These are phyloP conservation scores for Picochlorum sp. DNA, from an alignment of 139 green algal species.

Conservation along the genomic window DNA sequence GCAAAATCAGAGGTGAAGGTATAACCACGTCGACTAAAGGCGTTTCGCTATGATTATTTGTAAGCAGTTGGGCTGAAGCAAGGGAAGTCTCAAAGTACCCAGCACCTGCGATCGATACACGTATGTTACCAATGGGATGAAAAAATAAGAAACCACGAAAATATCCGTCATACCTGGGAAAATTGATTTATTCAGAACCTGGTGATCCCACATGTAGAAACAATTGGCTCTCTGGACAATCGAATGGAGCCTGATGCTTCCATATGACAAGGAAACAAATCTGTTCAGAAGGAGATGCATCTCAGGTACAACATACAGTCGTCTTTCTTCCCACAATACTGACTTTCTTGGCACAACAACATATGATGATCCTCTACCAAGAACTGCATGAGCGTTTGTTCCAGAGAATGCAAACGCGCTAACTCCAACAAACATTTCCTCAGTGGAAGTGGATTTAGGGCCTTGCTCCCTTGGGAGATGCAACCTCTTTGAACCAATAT, in stretches of 20 bases:
- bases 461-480: slow-evolving; percentile 16
- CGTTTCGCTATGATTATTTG: too few relatives aligned
- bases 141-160: too few relatives aligned
- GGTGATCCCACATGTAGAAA: slow-evolving; percentile 65
- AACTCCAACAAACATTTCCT: slow-evolving; percentile 6
- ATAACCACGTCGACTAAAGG: neutral
- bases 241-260: slow-evolving; percentile 11
- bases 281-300: slow-evolving; percentile 7
- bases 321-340: slow-evolving; percentile 1
- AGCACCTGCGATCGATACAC: too few relatives aligned
- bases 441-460: neutral
- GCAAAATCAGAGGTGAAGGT: neutral
- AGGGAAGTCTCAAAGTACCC: slow-evolving; percentile 25
- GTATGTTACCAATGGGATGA: too few relatives aligned
- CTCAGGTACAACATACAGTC: slow-evolving; percentile 18
- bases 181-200: slow-evolving; percentile 40
- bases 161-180: too few relatives aligned
- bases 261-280: neutral
- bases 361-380: slow-evolving; percentile 10
- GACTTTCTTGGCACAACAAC: neutral
- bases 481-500: slow-evolving; percentile 21
- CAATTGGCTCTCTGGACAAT: slow-evolving; percentile 19
- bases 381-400: slow-evolving; percentile 29
- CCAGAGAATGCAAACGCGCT: slow-evolving; percentile 33
- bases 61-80: too few relatives aligned